Conservation (phyloP, 1,139 yeast species). For the Saccharomyces hybrid region DNA sequence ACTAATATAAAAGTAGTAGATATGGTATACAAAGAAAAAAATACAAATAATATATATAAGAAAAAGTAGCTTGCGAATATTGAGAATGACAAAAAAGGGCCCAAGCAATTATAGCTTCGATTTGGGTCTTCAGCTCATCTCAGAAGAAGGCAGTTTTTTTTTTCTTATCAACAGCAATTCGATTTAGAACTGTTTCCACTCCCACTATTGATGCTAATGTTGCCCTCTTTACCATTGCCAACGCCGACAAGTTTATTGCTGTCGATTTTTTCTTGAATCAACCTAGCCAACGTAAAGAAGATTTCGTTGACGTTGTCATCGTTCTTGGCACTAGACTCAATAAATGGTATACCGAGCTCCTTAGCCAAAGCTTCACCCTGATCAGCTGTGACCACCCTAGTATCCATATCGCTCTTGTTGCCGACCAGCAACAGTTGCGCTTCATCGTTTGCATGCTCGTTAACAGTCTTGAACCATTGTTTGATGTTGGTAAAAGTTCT, state of each 20-base stretch:
- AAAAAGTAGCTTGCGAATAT: background rate
- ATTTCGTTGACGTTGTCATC: slow-evolving; percentile 88
- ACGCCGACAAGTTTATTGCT: slow-evolving; percentile 29
- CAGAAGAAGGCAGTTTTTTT: background rate
- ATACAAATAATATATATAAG: background rate
- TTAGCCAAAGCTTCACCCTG: slow-evolving; percentile 89
- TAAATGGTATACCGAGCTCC: slow-evolving; percentile 79
- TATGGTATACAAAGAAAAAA: background rate
- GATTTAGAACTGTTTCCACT: slow-evolving; percentile 19
- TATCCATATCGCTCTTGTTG: slow-evolving; percentile 75
- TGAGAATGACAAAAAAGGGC: background rate
- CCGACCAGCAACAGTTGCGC: slow-evolving; percentile 92
- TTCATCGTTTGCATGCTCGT: slow-evolving; percentile 93
- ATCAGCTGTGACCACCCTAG: slow-evolving; percentile 74
- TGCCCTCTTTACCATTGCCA: slow-evolving; percentile 24
- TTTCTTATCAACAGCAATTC: slow-evolving; percentile 20
- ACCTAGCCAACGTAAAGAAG: slow-evolving; percentile 82
- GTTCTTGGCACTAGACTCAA: slow-evolving; percentile 94
- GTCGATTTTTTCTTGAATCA: slow-evolving; percentile 70
- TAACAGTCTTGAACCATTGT: slow-evolving; percentile 91
- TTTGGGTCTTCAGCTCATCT: background rate
- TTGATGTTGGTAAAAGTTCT: slow-evolving; percentile 78
- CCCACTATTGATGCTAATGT: slow-evolving; percentile 29
- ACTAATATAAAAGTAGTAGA: background rate
- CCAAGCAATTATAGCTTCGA: background rate